phyloP scores from a whole-genome alignment of 371 early-diverging fungal genomes.

The Mortierella sp. region DNA sequence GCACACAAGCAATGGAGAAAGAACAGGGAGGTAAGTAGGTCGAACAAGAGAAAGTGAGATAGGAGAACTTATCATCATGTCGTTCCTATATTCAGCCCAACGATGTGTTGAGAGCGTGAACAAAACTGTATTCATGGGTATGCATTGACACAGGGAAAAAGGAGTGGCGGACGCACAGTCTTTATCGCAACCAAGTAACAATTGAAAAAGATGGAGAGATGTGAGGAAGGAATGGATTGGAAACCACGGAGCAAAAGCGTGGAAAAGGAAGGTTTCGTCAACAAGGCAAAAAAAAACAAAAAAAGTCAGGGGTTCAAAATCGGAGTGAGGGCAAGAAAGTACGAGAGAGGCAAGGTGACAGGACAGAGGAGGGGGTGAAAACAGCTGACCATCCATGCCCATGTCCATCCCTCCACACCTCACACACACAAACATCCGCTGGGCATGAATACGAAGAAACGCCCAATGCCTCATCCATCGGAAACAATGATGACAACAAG shows the following conservation, averaged over 20 bases:
- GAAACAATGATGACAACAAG: neutral
- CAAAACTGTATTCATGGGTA: neutral
- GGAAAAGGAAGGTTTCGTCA: neutral
- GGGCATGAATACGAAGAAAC: neutral
- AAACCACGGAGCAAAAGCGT: slow-evolving; percentile 12
- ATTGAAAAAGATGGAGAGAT: neutral
- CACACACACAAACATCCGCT: neutral
- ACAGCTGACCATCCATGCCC: slow-evolving; percentile 8
- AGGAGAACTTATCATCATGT: neutral
- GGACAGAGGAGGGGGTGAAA: slow-evolving; percentile 5
- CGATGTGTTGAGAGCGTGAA: neutral
- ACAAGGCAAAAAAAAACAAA: neutral
- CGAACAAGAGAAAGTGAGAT: neutral
- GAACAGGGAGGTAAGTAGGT: neutral
- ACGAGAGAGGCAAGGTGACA: slow-evolving; percentile 1
- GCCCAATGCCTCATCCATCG: neutral
- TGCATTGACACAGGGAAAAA: neutral
- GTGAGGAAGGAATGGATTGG: neutral
- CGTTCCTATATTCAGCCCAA: neutral
- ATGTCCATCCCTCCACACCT: neutral
- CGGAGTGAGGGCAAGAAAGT: neutral
- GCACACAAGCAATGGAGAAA: neutral
- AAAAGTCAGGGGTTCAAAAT: slow-evolving; percentile 1
- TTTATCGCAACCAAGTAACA: neutral
- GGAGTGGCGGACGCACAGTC: neutral